Conservation (phyloP, 345 rosid genomes). For the Sisymbrium irio region DNA sequence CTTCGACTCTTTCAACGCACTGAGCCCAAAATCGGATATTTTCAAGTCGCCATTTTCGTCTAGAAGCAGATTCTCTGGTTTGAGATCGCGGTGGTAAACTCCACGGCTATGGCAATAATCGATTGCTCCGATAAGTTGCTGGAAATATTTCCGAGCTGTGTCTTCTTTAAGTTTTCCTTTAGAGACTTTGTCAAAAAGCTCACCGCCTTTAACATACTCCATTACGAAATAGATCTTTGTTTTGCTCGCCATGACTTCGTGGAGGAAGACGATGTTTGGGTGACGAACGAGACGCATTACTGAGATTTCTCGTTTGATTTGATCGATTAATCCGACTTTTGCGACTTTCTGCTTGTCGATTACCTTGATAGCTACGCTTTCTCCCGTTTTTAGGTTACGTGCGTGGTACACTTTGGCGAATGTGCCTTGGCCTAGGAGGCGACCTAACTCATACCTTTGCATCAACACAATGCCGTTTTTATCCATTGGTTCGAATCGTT, state of each 20-base stretch:
- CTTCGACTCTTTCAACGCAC: slow-evolving; percentile 55
- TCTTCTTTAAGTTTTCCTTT: slow-evolving; percentile 78
- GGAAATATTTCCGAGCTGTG: slow-evolving; percentile 62
- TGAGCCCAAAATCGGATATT: slow-evolving; percentile 74
- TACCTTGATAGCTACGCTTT: slow-evolving; percentile 70
- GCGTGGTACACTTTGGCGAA: slow-evolving; percentile 85
- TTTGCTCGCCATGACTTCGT: slow-evolving; percentile 91
- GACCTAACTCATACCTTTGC: slow-evolving; percentile 70
- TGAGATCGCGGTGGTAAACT: slow-evolving; percentile 81
- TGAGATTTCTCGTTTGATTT: slow-evolving; percentile 84
- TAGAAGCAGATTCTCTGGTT: slow-evolving; percentile 81
- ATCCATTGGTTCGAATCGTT: slow-evolving; percentile 42
- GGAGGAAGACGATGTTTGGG: slow-evolving; percentile 68
- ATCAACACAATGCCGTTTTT: slow-evolving; percentile 52
- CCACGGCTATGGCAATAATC: slow-evolving; percentile 88
- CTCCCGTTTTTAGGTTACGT: slow-evolving; percentile 52
- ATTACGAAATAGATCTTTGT: slow-evolving; percentile 74
- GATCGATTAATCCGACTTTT: slow-evolving; percentile 64
- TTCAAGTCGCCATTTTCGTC: slow-evolving; percentile 72
- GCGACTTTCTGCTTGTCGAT: slow-evolving; percentile 68
- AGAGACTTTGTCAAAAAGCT: slow-evolving; percentile 69
- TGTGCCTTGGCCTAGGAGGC: slow-evolving; percentile 80
- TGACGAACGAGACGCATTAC: slow-evolving; percentile 79
- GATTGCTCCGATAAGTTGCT: slow-evolving; percentile 68
- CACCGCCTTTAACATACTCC: slow-evolving; percentile 77